Conservation (phyloP, 2,329 filamentous ascomycete genomes). For the Colletotrichum brevisporum region DNA sequence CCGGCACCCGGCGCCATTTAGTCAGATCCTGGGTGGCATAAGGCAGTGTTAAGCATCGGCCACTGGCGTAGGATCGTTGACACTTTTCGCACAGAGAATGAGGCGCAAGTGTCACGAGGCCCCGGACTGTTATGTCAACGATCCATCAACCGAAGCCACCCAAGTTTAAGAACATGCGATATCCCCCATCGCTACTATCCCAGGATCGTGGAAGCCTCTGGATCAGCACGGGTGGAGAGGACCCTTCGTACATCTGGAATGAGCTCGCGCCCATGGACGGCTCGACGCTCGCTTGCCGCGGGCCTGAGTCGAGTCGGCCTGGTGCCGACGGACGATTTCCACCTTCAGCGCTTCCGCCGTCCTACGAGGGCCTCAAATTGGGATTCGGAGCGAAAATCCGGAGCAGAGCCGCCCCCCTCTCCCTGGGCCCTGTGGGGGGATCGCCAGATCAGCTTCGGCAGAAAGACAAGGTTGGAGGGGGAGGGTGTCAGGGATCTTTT, state of each 20-base stretch:
- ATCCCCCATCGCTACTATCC: neutral
- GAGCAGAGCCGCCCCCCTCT: neutral
- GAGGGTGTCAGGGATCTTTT: slow-evolving; percentile 33
- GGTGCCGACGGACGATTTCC: neutral
- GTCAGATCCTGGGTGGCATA: neutral
- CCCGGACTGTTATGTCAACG: slow-evolving; percentile 16
- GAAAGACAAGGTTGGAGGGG: slow-evolving; percentile 22
- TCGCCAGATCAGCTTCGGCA: slow-evolving; percentile 25
- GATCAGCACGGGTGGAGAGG: slow-evolving; percentile 1
- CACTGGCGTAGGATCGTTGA: neutral
- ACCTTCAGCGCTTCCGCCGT: neutral
- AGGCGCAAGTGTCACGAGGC: neutral
- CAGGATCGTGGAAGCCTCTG: neutral
- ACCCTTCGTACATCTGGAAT: slow-evolving; percentile 30
- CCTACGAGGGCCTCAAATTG: neutral
- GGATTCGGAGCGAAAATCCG: slow-evolving; percentile 2
- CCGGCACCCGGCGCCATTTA: neutral
- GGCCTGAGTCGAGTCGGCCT: neutral
- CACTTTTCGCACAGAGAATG: slow-evolving; percentile 14
- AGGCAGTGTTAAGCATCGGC: neutral
- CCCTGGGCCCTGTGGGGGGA: slow-evolving; percentile 17
- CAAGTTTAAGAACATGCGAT: slow-evolving; percentile 19
- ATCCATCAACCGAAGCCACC: neutral
- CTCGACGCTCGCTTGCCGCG: neutral
- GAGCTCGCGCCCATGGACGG: slow-evolving; percentile 22